A percentile compares a stretch with the other conserved stretches of the same genome.
These are phyloP conservation scores for Phyllosticta ampelicida DNA, from an alignment of 2,329 filamentous ascomycete genomes.

Conservation along the genomic window DNA sequence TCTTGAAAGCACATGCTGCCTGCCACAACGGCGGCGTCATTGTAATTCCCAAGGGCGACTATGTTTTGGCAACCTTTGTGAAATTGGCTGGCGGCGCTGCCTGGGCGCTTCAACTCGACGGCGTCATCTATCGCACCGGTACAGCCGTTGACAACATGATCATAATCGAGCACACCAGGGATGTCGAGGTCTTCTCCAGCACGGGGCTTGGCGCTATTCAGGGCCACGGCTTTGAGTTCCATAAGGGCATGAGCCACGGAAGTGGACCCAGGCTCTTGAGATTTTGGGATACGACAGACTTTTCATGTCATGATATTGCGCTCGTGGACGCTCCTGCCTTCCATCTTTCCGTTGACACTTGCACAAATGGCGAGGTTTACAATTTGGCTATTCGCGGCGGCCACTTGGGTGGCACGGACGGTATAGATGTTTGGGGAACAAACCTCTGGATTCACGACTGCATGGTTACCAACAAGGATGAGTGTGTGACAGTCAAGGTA, in stretches of 20 bases:
- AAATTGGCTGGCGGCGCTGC: slow-evolving; percentile 36
- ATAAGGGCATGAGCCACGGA: slow-evolving; percentile 27
- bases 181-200: slow-evolving; percentile 45
- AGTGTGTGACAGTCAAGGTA: slow-evolving; percentile 48
- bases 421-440: slow-evolving; percentile 43
- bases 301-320: slow-evolving; percentile 40
- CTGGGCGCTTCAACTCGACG: slow-evolving; percentile 44
- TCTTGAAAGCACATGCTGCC: slow-evolving; percentile 38
- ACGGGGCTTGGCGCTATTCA: slow-evolving; percentile 43
- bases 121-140: slow-evolving; percentile 42
- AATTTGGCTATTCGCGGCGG: slow-evolving; percentile 46
- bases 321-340: slow-evolving; percentile 41
- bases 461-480: slow-evolving; percentile 52
- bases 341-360: slow-evolving; percentile 42
- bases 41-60: slow-evolving; percentile 40
- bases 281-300: slow-evolving; percentile 35
- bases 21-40: slow-evolving; percentile 41
- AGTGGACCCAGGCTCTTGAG: slow-evolving; percentile 33
- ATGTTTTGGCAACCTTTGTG: slow-evolving; percentile 41
- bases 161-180: slow-evolving; percentile 37
- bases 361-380: slow-evolving; percentile 43
- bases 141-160: slow-evolving; percentile 44
- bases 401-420: slow-evolving; percentile 44
- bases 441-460: slow-evolving; percentile 51
- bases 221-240: slow-evolving; percentile 41